Conservation (phyloP, 1,284 basidiomycete species). For the Entoloma clypeatum region DNA sequence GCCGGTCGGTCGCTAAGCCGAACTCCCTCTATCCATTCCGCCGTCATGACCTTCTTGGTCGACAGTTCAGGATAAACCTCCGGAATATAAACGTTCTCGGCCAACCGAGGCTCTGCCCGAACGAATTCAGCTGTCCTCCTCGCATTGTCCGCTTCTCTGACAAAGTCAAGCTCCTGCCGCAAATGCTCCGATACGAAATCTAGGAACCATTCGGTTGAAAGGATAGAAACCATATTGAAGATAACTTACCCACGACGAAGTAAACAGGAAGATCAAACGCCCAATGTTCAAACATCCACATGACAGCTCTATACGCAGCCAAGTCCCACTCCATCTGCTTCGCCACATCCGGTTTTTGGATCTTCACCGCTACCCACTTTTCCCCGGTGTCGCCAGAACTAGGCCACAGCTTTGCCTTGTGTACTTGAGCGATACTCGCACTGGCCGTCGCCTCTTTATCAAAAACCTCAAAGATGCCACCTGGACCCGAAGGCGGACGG, state of each 20-base stretch:
- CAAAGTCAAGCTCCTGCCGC: slow-evolving; percentile 77
- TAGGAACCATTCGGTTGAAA: slow-evolving; percentile 20
- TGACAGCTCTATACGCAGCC: slow-evolving; percentile 56
- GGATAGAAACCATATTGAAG: background rate
- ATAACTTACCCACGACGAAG: slow-evolving; percentile 63
- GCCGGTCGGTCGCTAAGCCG: slow-evolving; percentile 68
- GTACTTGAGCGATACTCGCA: slow-evolving; percentile 89
- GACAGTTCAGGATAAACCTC: slow-evolving; percentile 71
- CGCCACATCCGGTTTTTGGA: slow-evolving; percentile 85
- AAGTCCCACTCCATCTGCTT: slow-evolving; percentile 86
- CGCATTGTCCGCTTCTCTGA: slow-evolving; percentile 70
- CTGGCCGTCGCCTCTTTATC: slow-evolving; percentile 74
- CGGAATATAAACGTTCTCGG: slow-evolving; percentile 75
- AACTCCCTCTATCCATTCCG: slow-evolving; percentile 85
- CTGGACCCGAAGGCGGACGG: slow-evolving; percentile 55
- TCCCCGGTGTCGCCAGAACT: slow-evolving; percentile 41
- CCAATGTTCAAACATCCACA: slow-evolving; percentile 74
- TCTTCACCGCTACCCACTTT: slow-evolving; percentile 81
- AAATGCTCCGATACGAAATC: slow-evolving; percentile 83
- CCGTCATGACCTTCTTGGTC: slow-evolving; percentile 76
- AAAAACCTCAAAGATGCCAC: slow-evolving; percentile 76
- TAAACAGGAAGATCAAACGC: slow-evolving; percentile 76
- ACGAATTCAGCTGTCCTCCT: slow-evolving; percentile 56
- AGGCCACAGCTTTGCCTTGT: slow-evolving; percentile 63
- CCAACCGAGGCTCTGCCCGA: slow-evolving; percentile 60